A percentile compares a stretch with the other conserved stretches of the same genome.
These are phyloP conservation scores for Teratosphaeriaceae sp. DNA, from an alignment of 2,329 filamentous ascomycete species.

Conservation along the genomic window DNA sequence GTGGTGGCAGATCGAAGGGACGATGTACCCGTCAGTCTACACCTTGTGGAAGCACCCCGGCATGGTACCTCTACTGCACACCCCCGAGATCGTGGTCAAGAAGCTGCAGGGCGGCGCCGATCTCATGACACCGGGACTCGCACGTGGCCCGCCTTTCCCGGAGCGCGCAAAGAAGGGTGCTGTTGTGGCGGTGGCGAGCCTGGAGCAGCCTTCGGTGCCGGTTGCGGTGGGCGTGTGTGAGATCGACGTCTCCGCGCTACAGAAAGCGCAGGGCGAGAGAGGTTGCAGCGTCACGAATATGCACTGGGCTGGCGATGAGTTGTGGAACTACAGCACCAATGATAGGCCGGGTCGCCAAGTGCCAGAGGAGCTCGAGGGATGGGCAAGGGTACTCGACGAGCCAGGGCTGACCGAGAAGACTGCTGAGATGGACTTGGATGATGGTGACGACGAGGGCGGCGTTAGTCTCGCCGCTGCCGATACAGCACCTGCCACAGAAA, in stretches of 20 bases:
- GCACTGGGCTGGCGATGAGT: conserved; percentile 63
- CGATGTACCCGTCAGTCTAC: conserved; percentile 52
- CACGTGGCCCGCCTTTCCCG: conserved; percentile 59
- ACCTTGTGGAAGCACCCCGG: conserved; percentile 59
- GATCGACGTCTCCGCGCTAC: conserved; percentile 53
- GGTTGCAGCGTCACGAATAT: conserved; percentile 59
- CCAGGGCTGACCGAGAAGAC: conserved; percentile 35
- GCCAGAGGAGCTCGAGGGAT: conserved; percentile 50
- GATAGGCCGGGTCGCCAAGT: conserved; percentile 47
- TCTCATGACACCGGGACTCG: conserved; percentile 62
- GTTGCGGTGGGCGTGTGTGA: conserved; percentile 59
- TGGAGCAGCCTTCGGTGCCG: conserved; percentile 54
- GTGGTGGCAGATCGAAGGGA: conserved; percentile 58
- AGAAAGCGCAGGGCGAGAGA: conserved; percentile 52
- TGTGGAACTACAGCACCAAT: conserved; percentile 57
- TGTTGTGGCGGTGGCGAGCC: conserved; percentile 56
- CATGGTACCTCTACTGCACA: conserved; percentile 58
- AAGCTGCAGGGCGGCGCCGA: conserved; percentile 60
- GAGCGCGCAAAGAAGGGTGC: conserved; percentile 51
- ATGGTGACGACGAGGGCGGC: conserved; percentile 39
- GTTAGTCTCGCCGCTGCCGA: conserved; percentile 29
- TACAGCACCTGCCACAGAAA: neutral
- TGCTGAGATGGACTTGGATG: conserved; percentile 37
- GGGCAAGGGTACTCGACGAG: conserved; percentile 32
- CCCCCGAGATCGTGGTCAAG: conserved; percentile 53